Evolutionary conservation across 371 early-diverging fungal species (phyloP).

Genomic region (Nematocida sp.): DNA sequence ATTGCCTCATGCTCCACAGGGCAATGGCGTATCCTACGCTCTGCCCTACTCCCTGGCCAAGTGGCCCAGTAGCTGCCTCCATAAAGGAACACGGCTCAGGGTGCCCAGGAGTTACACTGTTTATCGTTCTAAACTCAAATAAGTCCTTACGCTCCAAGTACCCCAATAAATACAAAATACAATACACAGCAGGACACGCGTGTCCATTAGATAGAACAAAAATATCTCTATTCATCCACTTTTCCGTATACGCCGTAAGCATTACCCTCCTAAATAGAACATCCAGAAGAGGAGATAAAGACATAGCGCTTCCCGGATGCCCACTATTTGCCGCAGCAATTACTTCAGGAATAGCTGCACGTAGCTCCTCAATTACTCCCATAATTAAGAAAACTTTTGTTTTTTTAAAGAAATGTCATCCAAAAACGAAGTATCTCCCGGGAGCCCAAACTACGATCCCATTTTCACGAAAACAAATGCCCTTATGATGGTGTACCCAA

Average conservation of each 20-base stretch:
- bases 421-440: too few relatives aligned
- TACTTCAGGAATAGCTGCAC: constrained; percentile 82
- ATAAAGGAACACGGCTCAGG: constrained; percentile 74
- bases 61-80: constrained; percentile 95
- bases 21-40: constrained; percentile 92
- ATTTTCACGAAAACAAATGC: too few relatives aligned
- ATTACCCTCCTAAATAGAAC: constrained; percentile 73
- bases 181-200: constrained; percentile 86
- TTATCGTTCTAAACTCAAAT: constrained; percentile 81
- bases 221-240: constrained; percentile 80
- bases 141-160: constrained; percentile 83
- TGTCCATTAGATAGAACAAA: constrained; percentile 98
- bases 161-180: constrained; percentile 79
- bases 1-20: constrained; percentile 68
- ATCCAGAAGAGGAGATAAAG: constrained; percentile 86
- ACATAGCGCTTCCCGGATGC: constrained; percentile 92
- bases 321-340: constrained; percentile 89
- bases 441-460: too few relatives aligned
- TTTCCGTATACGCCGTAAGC: constrained; percentile 57
- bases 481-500: constrained; percentile 15
- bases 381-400: background rate
- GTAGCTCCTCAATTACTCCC: constrained; percentile 73
- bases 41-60: constrained; percentile 91
- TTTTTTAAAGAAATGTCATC: background rate
- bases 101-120: constrained; percentile 68